A percentile compares a stretch with the other conserved stretches of the same genome.
Evolutionary conservation across 495 filamentous ascomycete genomes (phyloP).

Genomic region (Glonium stellatum): DNA sequence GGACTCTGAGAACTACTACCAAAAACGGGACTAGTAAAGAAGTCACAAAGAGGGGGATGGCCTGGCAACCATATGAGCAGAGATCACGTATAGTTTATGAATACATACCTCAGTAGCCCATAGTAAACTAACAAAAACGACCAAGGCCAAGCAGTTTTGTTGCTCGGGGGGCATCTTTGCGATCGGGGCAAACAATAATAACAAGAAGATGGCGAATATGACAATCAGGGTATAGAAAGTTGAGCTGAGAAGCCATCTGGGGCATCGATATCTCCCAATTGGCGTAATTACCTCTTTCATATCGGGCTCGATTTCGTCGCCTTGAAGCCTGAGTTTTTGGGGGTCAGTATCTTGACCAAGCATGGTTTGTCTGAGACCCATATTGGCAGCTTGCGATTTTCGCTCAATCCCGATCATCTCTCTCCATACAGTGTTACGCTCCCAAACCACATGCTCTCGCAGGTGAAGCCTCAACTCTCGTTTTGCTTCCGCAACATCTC

Average conservation of each 20-base stretch:
- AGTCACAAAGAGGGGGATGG: conserved; percentile 95
- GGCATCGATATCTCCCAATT: conserved; percentile 65
- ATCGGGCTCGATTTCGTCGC: conserved; percentile 58
- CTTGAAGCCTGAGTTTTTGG: conserved; percentile 65
- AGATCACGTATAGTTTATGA: not conserved
- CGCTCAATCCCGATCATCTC: conserved; percentile 98
- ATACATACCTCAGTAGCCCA: conserved; percentile 87
- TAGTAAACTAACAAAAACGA: conserved; percentile 86
- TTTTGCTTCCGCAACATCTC: conserved; percentile 63
- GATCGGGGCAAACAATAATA: conserved; percentile 65
- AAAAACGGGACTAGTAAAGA: conserved; percentile 91
- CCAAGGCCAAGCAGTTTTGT: conserved; percentile 90
- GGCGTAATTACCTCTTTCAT: conserved; percentile 72
- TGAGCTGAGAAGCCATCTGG: conserved; percentile 73
- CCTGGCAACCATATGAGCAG: conserved; percentile 44
- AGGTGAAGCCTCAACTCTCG: conserved; percentile 86
- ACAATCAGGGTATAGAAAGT: conserved; percentile 70
- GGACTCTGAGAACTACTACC: conserved; percentile 76
- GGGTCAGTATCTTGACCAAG: conserved; percentile 69
- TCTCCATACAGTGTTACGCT: conserved; percentile 96
- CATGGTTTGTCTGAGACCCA: conserved; percentile 72
- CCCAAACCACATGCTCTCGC: conserved; percentile 97
- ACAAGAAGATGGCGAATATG: conserved; percentile 64
- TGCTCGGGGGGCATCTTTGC: conserved; percentile 77
- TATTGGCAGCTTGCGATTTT: conserved; percentile 88